Percentiles rank a stretch among this genome's conserved stretches.
Evolutionary conservation across 768 basidiomycete species (phyloP).

Genomic region (Psilocybe cubensis): DNA sequence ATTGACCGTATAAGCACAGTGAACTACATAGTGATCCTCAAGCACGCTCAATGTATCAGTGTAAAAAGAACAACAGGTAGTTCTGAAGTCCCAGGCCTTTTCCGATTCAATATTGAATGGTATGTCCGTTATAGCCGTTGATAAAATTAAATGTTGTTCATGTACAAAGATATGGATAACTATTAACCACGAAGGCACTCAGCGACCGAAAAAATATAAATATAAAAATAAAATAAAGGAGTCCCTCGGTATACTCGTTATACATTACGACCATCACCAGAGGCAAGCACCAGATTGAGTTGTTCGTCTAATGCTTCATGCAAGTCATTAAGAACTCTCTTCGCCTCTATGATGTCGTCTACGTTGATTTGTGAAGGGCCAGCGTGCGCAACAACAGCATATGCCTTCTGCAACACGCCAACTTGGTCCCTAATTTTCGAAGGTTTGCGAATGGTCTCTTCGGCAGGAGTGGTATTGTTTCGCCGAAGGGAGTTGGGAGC

Average conservation of each 20-base stretch:
- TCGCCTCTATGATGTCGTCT: conserved; percentile 51
- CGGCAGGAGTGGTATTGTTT: conserved; percentile 31
- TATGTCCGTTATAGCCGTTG: no score
- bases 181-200: not conserved
- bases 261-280: not conserved
- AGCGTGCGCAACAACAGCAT: conserved; percentile 39
- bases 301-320: conserved; percentile 49
- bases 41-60: no score
- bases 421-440: conserved; percentile 40
- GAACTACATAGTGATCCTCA: not conserved
- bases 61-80: no score
- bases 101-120: no score
- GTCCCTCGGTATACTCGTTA: no score
- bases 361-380: conserved; percentile 52
- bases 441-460: conserved; percentile 2
- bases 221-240: no score
- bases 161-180: not conserved
- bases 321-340: conserved; percentile 48
- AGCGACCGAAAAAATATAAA: not conserved
- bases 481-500: conserved; percentile 31
- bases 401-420: conserved; percentile 46
- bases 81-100: no score
- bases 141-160: no score
- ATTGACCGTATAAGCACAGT: not conserved
- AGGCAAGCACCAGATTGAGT: conserved; percentile 38